Evolutionary conservation across 2,329 filamentous ascomycete species (phyloP).

Genomic region (Colletotrichum lindemuthianum): DNA sequence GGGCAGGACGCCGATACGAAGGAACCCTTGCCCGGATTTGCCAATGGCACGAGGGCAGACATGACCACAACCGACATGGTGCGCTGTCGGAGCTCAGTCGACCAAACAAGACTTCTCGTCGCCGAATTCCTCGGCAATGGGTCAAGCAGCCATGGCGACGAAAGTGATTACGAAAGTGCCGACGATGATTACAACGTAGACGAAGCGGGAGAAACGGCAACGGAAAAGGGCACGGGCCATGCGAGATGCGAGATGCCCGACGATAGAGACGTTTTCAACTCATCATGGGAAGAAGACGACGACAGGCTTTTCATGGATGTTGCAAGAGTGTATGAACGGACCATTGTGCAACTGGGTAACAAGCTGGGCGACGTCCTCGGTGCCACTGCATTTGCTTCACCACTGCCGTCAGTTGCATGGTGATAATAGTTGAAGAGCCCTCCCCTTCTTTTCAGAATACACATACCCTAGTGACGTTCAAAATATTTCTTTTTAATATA

Average conservation of each 20-base stretch:
- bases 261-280: slow-evolving; percentile 46
- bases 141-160: slow-evolving; percentile 1
- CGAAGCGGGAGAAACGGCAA: slow-evolving; percentile 38
- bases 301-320: slow-evolving; percentile 73
- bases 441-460: too few species aligned
- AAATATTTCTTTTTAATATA: too few species aligned
- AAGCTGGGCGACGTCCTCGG: slow-evolving; percentile 60
- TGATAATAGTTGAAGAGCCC: too few species aligned
- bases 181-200: slow-evolving; percentile 48
- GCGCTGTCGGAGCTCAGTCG: slow-evolving; percentile 82
- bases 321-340: slow-evolving; percentile 81
- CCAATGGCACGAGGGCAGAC: slow-evolving; percentile 67
- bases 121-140: slow-evolving; percentile 71
- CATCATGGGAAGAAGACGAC: slow-evolving; percentile 50
- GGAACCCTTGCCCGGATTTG: slow-evolving; percentile 76
- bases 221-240: slow-evolving; percentile 43
- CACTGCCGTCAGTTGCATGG: too few species aligned
- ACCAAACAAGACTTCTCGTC: slow-evolving; percentile 77
- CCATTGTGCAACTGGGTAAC: slow-evolving; percentile 78
- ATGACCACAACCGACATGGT: slow-evolving; percentile 88
- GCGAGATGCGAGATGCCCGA: slow-evolving; percentile 25
- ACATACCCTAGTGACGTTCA: too few species aligned
- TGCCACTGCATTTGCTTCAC: neutral
- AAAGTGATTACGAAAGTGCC: too few species aligned
- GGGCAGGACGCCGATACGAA: slow-evolving; percentile 74